A percentile compares a stretch with the other conserved stretches of the same genome.
Evolutionary conservation across 2,329 filamentous ascomycete genomes (phyloP).

Genomic region (Paradendryphiella salina): DNA sequence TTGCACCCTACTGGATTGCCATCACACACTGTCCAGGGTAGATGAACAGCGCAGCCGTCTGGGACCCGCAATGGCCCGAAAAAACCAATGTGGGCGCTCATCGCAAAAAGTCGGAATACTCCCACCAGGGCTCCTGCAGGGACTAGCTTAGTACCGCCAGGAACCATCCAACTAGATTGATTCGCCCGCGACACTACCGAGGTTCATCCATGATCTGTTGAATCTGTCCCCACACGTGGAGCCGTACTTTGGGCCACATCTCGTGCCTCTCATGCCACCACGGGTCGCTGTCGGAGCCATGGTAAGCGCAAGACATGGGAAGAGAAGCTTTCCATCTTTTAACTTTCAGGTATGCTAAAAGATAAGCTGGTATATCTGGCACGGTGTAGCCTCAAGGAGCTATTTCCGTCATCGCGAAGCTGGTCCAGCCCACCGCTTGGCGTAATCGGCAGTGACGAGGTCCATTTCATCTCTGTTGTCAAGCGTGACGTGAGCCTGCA

Average conservation of each 20-base stretch:
- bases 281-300: not conserved
- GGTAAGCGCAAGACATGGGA: too few species aligned
- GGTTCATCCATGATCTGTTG: conserved; percentile 3
- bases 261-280: not conserved
- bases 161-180: conserved; percentile 12
- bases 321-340: too few species aligned
- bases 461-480: conserved; percentile 2
- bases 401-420: not conserved
- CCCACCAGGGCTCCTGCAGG: conserved; percentile 16
- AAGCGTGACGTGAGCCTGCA: not conserved
- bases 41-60: not conserved
- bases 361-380: not conserved
- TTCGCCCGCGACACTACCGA: conserved; percentile 13
- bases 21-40: not conserved
- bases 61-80: conserved; percentile 16
- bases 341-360: not conserved
- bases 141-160: conserved; percentile 15
- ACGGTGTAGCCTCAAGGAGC: not conserved
- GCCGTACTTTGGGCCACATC: conserved; percentile 1
- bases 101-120: conserved; percentile 18
- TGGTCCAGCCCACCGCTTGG: not conserved
- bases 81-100: not conserved
- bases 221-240: conserved; percentile 13
- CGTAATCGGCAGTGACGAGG: not conserved
- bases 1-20: not conserved